Base-by-base conservation (phyloP, 768 basidiomycete species). In the Lactarius sp. region DNA sequence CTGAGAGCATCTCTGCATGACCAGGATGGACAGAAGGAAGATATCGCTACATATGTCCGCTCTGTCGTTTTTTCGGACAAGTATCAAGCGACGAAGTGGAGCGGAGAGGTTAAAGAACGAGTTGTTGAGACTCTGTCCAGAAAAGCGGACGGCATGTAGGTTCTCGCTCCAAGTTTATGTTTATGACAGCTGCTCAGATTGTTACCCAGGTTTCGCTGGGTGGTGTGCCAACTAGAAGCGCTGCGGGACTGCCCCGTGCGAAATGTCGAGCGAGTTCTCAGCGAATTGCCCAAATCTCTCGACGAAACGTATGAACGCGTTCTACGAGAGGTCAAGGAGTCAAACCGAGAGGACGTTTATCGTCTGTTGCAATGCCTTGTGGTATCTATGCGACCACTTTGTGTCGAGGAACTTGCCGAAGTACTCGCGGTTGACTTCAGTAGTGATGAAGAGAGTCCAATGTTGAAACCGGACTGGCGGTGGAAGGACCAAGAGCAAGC, bases 11-110 rank as follows among this genome's bases (percentile, higher is more conserved):
- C 44, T n/a, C 44, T 46, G 3, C 44, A 46, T 20, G n/a, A 46
- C 18, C n/a, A 46, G 9, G 44, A 46, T 20, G 44, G 44, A 20
- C 44, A 46, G n/a, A 46, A 46, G 44, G 44, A 46, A 4, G n/a
- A 9, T 20, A 46, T 46, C 20, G 6, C n/a, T 9, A 9, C 44
- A 46, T 46, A 46, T 46, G 44, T 46, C n/a, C 44, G 14, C 44
- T 46, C n/a, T 9, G 44, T 46, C 8, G n/a, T 46, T 46, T 46
- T 20, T 46, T 46, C 44, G 6, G 14, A 46, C 42, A 42, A 94
- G 73, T 1, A 42, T 6, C 42, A 10, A 18, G 14, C 16, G 16
- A 42, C 7, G 42, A 46, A 46, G 44, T 46, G 44, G 44, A 16
- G n/a, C 7, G n/a, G 8, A 1, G 44, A 46, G n/a, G n/a, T 46